Conservation (phyloP, 352 stramenopile species). For the Phytophthora macrochlamydospora region DNA sequence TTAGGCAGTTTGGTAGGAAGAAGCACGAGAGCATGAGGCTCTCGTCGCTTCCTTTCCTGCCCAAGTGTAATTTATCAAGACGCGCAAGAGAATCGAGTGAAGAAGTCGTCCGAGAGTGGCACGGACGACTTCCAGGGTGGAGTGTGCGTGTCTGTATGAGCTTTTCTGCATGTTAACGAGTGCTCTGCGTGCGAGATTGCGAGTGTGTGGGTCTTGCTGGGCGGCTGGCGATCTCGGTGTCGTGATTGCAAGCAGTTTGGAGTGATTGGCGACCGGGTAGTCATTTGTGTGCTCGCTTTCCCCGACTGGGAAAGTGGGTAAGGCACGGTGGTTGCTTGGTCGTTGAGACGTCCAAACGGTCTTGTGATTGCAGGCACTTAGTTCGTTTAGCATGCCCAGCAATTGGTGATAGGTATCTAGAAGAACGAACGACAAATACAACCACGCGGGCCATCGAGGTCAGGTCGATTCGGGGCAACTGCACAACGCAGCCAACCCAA, state of each 20-base stretch:
- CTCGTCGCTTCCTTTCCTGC: conserved; percentile 1
- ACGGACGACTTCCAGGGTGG: not conserved
- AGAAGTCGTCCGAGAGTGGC: not conserved
- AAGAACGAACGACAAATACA: conserved; percentile 20
- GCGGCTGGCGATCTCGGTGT: not conserved
- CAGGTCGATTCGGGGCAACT: conserved; percentile 9
- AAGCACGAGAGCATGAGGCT: conserved; percentile 31
- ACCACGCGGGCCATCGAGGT: conserved; percentile 6
- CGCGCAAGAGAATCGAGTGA: conserved; percentile 10
- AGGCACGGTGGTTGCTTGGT: conserved; percentile 10
- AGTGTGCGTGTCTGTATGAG: conserved; percentile 10
- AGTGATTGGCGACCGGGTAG: conserved; percentile 11
- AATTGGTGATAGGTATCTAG: conserved; percentile 19
- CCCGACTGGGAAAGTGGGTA: conserved; percentile 30
- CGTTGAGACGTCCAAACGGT: not conserved
- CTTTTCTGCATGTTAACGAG: conserved; percentile 30
- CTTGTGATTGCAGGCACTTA: not conserved
- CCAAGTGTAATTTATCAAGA: conserved; percentile 33
- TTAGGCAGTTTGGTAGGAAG: conserved; percentile 24
- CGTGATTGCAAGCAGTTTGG: conserved; percentile 1
- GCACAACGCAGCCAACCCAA: conserved; percentile 30
- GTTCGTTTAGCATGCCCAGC: not conserved
- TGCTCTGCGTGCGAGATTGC: conserved; percentile 24
- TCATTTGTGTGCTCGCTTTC: conserved; percentile 27
- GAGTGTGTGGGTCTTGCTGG: conserved; percentile 24